phyloP scores from a whole-genome alignment of 768 basidiomycete species.

The Lentinula edodes region DNA sequence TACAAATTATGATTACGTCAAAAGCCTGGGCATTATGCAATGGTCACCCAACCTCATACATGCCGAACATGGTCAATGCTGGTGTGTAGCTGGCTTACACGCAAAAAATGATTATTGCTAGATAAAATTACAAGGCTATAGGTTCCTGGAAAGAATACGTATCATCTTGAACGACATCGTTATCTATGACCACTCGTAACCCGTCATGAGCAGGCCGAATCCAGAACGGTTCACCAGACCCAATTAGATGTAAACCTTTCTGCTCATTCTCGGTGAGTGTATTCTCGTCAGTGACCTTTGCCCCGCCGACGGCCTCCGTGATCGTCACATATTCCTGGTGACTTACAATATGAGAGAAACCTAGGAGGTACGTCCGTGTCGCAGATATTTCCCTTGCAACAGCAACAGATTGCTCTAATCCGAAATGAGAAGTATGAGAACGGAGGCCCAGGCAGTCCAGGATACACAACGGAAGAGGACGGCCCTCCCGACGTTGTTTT shows the following conservation, averaged over 20 bases:
- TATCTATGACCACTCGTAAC: conserved; percentile 46
- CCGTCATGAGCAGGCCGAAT: conserved; percentile 76
- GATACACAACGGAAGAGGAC: conserved; percentile 51
- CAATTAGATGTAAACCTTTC: conserved; percentile 40
- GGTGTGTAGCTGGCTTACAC: too few species aligned
- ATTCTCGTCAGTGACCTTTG: conserved; percentile 13
- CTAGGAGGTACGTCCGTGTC: conserved; percentile 61
- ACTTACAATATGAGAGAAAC: conserved; percentile 70
- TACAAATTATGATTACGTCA: not conserved
- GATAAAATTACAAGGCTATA: not conserved
- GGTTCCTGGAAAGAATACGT: conserved; percentile 31
- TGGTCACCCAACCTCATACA: too few species aligned
- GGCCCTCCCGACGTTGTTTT: conserved; percentile 10
- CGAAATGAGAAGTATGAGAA: conserved; percentile 75
- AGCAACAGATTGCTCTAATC: conserved; percentile 56
- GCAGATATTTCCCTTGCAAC: conserved; percentile 55
- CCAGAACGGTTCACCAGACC: conserved; percentile 47
- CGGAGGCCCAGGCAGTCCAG: conserved; percentile 71
- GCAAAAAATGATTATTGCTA: too few species aligned
- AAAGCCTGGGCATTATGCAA: not conserved
- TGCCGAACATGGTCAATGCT: too few species aligned
- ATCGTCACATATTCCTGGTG: conserved; percentile 77
- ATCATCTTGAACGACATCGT: conserved; percentile 43
- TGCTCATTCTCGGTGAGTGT: conserved; percentile 28
- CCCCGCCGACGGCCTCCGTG: conserved; percentile 43